Evolutionary conservation across 2,329 filamentous ascomycete genomes (phyloP).

Genomic region (Fusarium fracticaudum): DNA sequence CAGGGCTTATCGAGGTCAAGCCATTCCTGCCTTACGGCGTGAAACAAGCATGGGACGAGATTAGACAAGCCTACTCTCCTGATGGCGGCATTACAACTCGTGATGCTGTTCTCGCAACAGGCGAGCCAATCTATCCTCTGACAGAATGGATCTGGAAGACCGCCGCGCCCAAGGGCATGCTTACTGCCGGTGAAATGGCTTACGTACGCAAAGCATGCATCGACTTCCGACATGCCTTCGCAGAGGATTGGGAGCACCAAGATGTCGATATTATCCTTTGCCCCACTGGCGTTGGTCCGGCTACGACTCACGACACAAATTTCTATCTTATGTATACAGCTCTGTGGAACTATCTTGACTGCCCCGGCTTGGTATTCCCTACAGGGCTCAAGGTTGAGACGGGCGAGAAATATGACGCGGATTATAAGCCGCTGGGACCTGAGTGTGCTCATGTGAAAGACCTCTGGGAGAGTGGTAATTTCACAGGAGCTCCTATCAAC

Average conservation of each 20-base stretch:
- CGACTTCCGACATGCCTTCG: background rate
- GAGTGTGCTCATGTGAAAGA: background rate
- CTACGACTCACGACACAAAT: background rate
- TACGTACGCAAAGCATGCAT: background rate
- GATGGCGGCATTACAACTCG: background rate
- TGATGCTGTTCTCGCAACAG: background rate
- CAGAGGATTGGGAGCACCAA: background rate
- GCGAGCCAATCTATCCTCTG: background rate
- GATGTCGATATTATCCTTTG: background rate
- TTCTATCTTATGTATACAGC: background rate
- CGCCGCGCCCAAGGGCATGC: background rate
- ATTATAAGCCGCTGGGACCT: background rate
- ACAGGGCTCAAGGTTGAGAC: background rate
- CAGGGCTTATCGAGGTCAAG: background rate
- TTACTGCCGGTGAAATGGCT: background rate
- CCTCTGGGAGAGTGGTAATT: background rate
- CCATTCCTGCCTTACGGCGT: background rate
- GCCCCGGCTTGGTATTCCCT: background rate
- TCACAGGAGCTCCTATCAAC: background rate
- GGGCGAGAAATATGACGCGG: background rate
- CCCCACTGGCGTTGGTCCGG: background rate
- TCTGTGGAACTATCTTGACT: background rate
- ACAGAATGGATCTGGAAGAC: background rate
- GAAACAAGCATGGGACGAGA: background rate
- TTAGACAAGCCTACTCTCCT: background rate